Conservation (phyloP, 441 rosid species). For the Adansonia madagascariensis region DNA sequence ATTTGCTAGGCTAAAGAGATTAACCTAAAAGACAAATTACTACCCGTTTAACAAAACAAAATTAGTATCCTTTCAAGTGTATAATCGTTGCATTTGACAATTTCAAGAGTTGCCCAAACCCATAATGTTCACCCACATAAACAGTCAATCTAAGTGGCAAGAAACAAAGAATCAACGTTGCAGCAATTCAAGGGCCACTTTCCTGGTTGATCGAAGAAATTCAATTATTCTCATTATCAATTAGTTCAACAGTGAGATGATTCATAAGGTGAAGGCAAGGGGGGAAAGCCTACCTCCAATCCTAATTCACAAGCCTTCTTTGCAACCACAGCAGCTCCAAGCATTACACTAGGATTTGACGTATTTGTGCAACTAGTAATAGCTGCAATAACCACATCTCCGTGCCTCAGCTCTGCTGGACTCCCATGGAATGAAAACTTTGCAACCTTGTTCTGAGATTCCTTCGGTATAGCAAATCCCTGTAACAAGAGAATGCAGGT, state of each 20-base stretch:
- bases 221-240: neutral
- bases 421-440: constrained; percentile 73
- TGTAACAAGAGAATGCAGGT: constrained; percentile 35
- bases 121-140: neutral
- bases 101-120: neutral
- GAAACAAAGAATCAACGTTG: neutral
- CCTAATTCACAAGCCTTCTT: constrained; percentile 87
- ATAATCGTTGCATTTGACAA: neutral
- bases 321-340: constrained; percentile 96
- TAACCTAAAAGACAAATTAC: neutral
- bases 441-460: constrained; percentile 72
- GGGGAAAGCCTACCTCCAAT: constrained; percentile 56
- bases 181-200: neutral
- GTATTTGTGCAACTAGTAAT: constrained; percentile 98
- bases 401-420: constrained; percentile 77
- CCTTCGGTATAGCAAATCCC: constrained; percentile 90
- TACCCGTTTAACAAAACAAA: neutral
- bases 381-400: constrained; percentile 94
- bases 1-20: neutral
- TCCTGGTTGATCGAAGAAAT: neutral
- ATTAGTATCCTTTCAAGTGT: neutral
- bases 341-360: constrained; percentile 96
- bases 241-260: neutral
- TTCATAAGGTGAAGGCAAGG: constrained; percentile 19
- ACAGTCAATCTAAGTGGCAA: constrained; percentile 3